A percentile compares a stretch with the other conserved stretches of the same genome.
phyloP scores from a whole-genome alignment of 2,329 filamentous ascomycete species.

The Aciculosporium take region DNA sequence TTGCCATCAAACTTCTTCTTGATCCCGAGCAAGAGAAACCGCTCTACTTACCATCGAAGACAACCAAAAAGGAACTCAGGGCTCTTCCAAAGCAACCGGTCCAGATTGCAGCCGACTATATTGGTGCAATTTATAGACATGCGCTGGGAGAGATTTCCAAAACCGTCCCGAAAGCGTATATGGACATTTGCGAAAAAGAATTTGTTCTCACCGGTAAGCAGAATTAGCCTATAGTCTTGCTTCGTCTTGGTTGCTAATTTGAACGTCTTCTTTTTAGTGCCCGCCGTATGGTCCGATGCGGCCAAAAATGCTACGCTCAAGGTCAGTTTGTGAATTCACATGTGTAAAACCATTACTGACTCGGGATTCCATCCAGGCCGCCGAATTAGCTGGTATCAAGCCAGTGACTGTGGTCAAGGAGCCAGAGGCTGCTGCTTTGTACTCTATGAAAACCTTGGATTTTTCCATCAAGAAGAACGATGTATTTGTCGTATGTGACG shows the following conservation, averaged over 20 bases:
- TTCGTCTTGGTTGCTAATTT: neutral
- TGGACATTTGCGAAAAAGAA: conserved; percentile 11
- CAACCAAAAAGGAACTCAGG: conserved; percentile 1
- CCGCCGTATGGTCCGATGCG: conserved; percentile 42
- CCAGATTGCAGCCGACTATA: conserved; percentile 9
- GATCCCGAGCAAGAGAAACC: conserved; percentile 8
- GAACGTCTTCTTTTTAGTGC: conserved; percentile 28
- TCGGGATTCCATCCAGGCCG: conserved; percentile 15
- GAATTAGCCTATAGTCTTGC: neutral
- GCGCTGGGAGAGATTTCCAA: conserved; percentile 24
- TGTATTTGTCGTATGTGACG: conserved; percentile 38
- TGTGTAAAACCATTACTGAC: neutral
- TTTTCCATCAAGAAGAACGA: conserved; percentile 27
- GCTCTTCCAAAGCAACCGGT: conserved; percentile 8
- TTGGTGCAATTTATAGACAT: conserved; percentile 11
- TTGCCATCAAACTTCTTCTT: conserved; percentile 10
- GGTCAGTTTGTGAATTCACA: conserved; percentile 1
- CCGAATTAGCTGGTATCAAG: conserved; percentile 24
- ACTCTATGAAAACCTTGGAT: conserved; percentile 29
- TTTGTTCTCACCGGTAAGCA: conserved; percentile 29
- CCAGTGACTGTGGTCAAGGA: conserved; percentile 34
- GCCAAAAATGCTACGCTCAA: conserved; percentile 33
- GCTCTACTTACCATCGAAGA: conserved; percentile 5
- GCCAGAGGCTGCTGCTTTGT: conserved; percentile 36
- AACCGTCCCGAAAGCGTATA: conserved; percentile 6